Evolutionary conservation across 73 alveolate genomes (phyloP).

Genomic region (Symbiodinium natans): DNA sequence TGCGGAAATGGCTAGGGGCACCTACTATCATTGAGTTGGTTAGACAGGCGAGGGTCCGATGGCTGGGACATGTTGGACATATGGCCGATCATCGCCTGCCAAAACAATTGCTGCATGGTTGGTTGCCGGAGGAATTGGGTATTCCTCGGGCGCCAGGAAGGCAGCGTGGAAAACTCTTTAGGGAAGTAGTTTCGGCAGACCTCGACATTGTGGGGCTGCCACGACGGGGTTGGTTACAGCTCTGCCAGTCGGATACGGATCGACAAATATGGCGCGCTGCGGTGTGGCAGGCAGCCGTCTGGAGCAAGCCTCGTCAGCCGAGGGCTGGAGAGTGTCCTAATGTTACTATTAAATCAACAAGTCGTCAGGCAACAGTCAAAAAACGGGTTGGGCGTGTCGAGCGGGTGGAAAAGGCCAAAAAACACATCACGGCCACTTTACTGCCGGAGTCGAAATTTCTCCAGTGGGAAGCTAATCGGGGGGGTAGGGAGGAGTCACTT

Average conservation of each 20-base stretch:
- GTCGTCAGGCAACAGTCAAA: neutral
- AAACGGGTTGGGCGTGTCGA: neutral
- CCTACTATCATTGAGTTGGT: neutral
- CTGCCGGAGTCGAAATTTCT: too few relatives aligned
- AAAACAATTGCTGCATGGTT: neutral
- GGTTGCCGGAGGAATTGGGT: neutral
- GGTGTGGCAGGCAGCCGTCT: neutral
- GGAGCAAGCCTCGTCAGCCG: neutral
- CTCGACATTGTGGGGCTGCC: neutral
- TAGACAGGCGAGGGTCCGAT: neutral
- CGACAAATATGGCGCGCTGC: neutral
- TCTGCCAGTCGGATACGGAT: neutral
- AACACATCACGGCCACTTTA: neutral
- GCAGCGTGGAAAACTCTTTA: neutral
- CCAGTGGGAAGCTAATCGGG: too few relatives aligned
- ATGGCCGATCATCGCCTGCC: neutral
- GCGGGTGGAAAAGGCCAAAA: neutral
- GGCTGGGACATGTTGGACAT: conserved; percentile 26
- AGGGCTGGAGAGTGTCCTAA: too few relatives aligned
- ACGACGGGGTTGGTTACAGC: neutral
- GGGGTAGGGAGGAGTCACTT: too few relatives aligned
- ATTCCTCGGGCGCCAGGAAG: neutral
- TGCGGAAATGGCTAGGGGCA: neutral
- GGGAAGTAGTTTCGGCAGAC: neutral
- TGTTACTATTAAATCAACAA: too few relatives aligned